Conservation (phyloP, 2,329 filamentous ascomycete genomes). For the Fusarium illudens region DNA sequence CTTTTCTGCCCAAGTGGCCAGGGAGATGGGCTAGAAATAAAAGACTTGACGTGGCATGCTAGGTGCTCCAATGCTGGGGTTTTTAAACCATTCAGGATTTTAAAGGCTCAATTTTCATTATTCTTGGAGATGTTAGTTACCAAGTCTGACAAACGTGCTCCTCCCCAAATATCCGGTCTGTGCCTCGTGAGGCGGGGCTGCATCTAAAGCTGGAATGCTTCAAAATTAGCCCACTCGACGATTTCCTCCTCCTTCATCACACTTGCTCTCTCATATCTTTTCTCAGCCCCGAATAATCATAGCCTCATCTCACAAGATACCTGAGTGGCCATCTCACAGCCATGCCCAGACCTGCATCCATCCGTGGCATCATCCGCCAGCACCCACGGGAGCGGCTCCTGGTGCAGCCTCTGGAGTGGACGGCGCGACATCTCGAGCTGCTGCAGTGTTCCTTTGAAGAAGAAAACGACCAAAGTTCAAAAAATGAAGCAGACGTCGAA, state of each 20-base stretch:
- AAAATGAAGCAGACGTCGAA: not conserved
- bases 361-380: constrained; percentile 35
- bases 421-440: constrained; percentile 28
- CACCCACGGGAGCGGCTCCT: constrained; percentile 39
- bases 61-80: not conserved
- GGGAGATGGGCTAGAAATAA: not conserved
- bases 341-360: constrained; percentile 9
- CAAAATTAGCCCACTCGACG: not conserved
- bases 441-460: constrained; percentile 27
- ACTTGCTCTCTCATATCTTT: not conserved
- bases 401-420: constrained; percentile 40
- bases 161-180: not conserved
- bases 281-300: not conserved
- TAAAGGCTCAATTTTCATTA: not conserved
- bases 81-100: not conserved
- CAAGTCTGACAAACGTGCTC: too few species aligned
- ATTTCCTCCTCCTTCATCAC: not conserved
- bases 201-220: not conserved
- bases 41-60: not conserved
- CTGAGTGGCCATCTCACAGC: not conserved
- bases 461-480: not conserved
- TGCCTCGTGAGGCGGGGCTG: not conserved
- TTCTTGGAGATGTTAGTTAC: not conserved
- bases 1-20: not conserved
- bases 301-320: not conserved